These are phyloP conservation scores for Fusarium tjaetaba DNA, from an alignment of 2,329 filamentous ascomycete genomes.

Conservation along the genomic window DNA sequence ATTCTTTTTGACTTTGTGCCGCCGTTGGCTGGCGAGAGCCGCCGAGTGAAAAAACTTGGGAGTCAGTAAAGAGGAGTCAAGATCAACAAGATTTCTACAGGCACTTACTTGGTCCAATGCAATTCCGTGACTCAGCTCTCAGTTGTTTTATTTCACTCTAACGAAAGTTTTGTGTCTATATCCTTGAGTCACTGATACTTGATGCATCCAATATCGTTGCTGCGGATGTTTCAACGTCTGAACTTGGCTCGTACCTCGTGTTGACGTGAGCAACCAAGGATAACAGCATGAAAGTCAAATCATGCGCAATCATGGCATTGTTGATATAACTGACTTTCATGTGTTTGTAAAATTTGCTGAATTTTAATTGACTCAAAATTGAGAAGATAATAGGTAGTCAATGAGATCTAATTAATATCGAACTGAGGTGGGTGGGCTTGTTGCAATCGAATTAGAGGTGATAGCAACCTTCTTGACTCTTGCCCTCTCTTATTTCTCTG, in stretches of 20 bases:
- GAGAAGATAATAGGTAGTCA: neutral
- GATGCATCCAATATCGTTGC: neutral
- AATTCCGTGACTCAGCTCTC: neutral
- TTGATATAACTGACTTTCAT: neutral
- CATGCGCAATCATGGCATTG: neutral
- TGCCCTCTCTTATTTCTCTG: neutral
- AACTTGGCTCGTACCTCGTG: neutral
- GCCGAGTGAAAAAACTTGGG: neutral
- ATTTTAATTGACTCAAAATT: neutral
- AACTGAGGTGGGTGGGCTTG: neutral
- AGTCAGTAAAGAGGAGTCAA: neutral
- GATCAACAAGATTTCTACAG: neutral
- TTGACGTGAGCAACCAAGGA: neutral
- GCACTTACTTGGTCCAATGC: neutral
- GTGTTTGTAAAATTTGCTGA: neutral
- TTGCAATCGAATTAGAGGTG: neutral
- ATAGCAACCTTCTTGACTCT: neutral
- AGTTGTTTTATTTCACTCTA: neutral
- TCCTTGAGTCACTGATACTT: neutral
- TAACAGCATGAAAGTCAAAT: neutral
- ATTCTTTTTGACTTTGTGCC: neutral
- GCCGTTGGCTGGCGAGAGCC: neutral
- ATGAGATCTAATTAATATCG: neutral
- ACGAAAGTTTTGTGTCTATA: neutral
- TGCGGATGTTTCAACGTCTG: neutral